Percentiles rank a stretch among this genome's conserved stretches.
Conservation (phyloP, 164 flowering plant species). For the Akebia trifoliata region DNA sequence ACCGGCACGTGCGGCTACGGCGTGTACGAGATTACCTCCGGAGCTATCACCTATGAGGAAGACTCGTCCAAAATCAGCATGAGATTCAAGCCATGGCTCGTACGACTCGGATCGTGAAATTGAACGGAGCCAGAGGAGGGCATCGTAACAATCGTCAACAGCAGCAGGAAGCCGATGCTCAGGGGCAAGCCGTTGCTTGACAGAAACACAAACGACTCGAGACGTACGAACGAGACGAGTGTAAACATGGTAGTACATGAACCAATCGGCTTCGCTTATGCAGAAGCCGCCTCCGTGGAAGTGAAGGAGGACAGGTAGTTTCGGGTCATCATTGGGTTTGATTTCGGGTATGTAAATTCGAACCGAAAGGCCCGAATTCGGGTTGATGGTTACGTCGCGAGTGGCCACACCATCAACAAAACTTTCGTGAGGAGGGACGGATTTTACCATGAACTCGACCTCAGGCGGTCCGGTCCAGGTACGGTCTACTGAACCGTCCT, state of each 20-base stretch:
- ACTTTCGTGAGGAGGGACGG: constrained; percentile 43
- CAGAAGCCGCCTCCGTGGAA: constrained; percentile 90
- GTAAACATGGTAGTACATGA: constrained; percentile 60
- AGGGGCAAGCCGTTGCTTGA: constrained; percentile 55
- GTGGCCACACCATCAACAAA: constrained; percentile 59
- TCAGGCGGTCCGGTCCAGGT: constrained; percentile 67
- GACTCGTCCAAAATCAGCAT: constrained; percentile 54
- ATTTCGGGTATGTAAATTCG: constrained; percentile 56
- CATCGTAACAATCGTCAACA: constrained; percentile 41
- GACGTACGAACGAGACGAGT: constrained; percentile 34
- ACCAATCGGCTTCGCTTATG: constrained; percentile 62
- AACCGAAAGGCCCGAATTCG: constrained; percentile 30
- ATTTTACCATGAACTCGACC: constrained; percentile 48
- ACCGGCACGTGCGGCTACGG: constrained; percentile 56
- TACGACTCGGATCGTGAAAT: constrained; percentile 26
- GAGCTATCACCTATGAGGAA: constrained; percentile 85
- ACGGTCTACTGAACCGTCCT: constrained; percentile 70
- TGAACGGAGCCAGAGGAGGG: constrained; percentile 63
- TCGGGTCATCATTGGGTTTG: constrained; percentile 8
- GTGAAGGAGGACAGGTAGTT: constrained; percentile 60
- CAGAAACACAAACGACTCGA: constrained; percentile 47
- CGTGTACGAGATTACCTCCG: constrained; percentile 72
- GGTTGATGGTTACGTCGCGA: constrained; percentile 33
- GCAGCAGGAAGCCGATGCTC: constrained; percentile 82
- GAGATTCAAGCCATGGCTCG: constrained; percentile 37